A percentile compares a stretch with the other conserved stretches of the same genome.
Evolutionary conservation across 768 basidiomycete genomes (phyloP).

Genomic region (Amanita muscaria): DNA sequence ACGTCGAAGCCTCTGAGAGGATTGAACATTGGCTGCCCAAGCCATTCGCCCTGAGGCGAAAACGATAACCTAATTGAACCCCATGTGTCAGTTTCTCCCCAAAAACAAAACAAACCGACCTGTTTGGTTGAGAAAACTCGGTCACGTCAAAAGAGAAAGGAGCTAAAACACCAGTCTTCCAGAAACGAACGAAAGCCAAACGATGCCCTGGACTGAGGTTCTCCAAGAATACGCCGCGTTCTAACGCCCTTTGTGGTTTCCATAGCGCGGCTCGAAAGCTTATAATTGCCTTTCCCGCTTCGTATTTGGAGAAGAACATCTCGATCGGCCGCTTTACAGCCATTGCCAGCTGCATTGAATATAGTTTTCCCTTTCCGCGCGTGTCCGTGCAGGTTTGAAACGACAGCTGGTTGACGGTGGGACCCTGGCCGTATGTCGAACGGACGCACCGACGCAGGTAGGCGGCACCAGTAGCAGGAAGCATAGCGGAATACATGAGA

Average conservation of each 20-base stretch:
- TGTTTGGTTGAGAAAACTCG: constrained; percentile 29
- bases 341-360: constrained; percentile 28
- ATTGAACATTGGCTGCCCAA: constrained; percentile 30
- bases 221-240: constrained; percentile 31
- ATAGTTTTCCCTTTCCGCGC: constrained; percentile 26
- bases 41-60: constrained; percentile 35
- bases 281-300: constrained; percentile 20
- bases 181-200: constrained; percentile 25
- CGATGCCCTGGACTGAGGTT: constrained; percentile 34
- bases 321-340: constrained; percentile 29
- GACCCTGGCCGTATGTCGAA: constrained; percentile 25
- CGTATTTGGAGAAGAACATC: constrained; percentile 27
- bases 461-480: constrained; percentile 25
- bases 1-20: constrained; percentile 44
- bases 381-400: constrained; percentile 27
- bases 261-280: constrained; percentile 23
- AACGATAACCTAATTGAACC: constrained; percentile 35
- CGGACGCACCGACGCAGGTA: constrained; percentile 28
- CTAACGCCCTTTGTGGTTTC: constrained; percentile 31
- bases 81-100: background rate
- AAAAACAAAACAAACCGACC: constrained; percentile 18
- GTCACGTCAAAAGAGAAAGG: constrained; percentile 28
- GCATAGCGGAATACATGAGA: constrained; percentile 32
- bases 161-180: constrained; percentile 30
- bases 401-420: constrained; percentile 26